Base-by-base conservation (phyloP, 495 filamentous ascomycete species). In the Wilcoxina mikolae region DNA sequence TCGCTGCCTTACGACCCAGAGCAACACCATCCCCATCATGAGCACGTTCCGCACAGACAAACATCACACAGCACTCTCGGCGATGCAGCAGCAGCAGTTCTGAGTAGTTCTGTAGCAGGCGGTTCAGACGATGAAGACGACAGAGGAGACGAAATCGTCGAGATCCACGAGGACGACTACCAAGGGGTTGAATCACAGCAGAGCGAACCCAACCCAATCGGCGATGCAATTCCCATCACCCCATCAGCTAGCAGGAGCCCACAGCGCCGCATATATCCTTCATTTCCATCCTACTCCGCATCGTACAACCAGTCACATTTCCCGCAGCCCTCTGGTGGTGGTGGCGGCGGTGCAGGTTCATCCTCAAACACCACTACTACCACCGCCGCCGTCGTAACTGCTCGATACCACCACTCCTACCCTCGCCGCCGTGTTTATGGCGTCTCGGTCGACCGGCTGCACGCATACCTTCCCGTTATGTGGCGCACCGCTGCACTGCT, bases 1-100 rank as follows among this genome's bases (percentile, higher is more conserved):
- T 66, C 63, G 1, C 38, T 66, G 3, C 62, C 63, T 17, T 65
- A 66, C 22, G 63, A 66, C 39, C 62, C 62, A 2, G 51, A 58
- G 29, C 53, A 56, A 22, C 50, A 65, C 18, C 63, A 66, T 25
- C 63, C 62, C 1, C 62, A 65, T 25, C 62, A 65, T 28, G 62
- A 66, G 28, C 62, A 66, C 17, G 59, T 58, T 35, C 59, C 55
- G 28, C 54, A 50, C 31, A 53, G 58, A 5, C 63, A 60, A 48
- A 55, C 58, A 15, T 57, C 45, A n/a, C 62, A 65, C 46, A 65
- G 58, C 51, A 62, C 63, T 2, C 59, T 66, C 39, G 46, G 55
- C 22, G 53, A 65, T 23, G 24, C 50, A 25, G 45, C 53, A 31
- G 28, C 49, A 18, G 18, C 31, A 22, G 17, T 41, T 22, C 17